phyloP scores from a whole-genome alignment of 768 basidiomycete species.

The Tylopilus subfusipes region DNA sequence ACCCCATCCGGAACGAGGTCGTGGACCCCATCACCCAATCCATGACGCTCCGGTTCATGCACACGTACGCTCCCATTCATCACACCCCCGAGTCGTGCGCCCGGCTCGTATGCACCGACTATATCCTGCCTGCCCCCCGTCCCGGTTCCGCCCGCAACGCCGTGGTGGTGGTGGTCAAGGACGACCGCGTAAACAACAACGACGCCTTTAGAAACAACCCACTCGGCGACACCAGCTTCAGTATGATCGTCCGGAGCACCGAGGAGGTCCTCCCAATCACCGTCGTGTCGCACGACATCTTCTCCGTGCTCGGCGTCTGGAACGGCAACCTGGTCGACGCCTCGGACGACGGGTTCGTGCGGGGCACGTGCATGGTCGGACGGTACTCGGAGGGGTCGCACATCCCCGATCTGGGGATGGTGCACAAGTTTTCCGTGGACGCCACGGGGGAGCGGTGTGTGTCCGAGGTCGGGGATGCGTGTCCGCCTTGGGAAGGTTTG shows the following conservation, averaged over 20 bases:
- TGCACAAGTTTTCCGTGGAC: slow-evolving; percentile 18
- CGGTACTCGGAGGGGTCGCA: background rate
- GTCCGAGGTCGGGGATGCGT: slow-evolving; percentile 12
- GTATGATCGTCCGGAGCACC: slow-evolving; percentile 5
- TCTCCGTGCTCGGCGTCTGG: slow-evolving; percentile 11
- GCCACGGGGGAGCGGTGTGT: slow-evolving; percentile 15
- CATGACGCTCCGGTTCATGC: slow-evolving; percentile 23
- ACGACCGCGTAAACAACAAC: background rate
- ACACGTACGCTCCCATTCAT: slow-evolving; percentile 3
- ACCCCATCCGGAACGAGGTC: slow-evolving; percentile 11
- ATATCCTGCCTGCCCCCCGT: background rate
- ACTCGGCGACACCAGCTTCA: background rate
- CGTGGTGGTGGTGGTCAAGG: background rate
- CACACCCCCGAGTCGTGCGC: background rate
- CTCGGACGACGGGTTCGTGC: slow-evolving; percentile 15
- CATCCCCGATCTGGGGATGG: background rate
- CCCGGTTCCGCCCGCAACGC: background rate
- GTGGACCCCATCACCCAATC: slow-evolving; percentile 8
- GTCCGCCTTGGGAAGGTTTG: slow-evolving; percentile 1
- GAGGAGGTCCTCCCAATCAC: slow-evolving; percentile 9
- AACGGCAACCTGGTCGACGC: slow-evolving; percentile 12
- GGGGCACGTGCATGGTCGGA: slow-evolving; percentile 8
- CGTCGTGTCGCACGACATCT: slow-evolving; percentile 7
- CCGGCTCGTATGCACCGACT: slow-evolving; percentile 18
- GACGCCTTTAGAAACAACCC: background rate